A percentile compares a stretch with the other conserved stretches of the same genome.
These are phyloP conservation scores for Oleoguttula mirabilis DNA, from an alignment of 495 filamentous ascomycete species.

Conservation along the genomic window DNA sequence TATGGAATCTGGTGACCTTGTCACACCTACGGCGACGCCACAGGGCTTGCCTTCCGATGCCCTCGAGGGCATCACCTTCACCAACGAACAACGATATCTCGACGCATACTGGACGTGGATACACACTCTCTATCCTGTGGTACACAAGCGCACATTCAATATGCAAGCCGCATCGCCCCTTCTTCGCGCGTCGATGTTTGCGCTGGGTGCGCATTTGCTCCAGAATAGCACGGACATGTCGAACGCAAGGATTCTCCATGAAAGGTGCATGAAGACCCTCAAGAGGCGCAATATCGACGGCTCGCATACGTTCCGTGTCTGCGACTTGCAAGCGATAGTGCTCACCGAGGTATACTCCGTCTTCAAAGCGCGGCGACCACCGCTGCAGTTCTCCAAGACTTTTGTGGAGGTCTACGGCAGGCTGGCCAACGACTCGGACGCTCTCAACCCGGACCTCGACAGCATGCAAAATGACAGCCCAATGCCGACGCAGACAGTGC, in stretches of 20 bases:
- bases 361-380: slow-evolving; percentile 25
- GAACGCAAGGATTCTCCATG: slow-evolving; percentile 29
- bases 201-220: slow-evolving; percentile 32
- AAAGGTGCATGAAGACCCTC: slow-evolving; percentile 29
- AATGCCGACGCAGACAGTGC: background rate
- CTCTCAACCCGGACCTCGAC: slow-evolving; percentile 1
- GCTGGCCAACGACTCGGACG: slow-evolving; percentile 19
- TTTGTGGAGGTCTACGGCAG: slow-evolving; percentile 24
- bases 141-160: slow-evolving; percentile 32
- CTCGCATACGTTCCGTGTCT: slow-evolving; percentile 21
- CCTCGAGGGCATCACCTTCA: background rate
- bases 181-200: slow-evolving; percentile 33
- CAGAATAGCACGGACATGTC: slow-evolving; percentile 27
- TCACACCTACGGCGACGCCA: background rate
- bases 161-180: slow-evolving; percentile 26
- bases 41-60: background rate
- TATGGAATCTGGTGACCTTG: slow-evolving; percentile 8
- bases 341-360: slow-evolving; percentile 27
- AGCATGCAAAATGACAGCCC: background rate
- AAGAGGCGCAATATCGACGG: slow-evolving; percentile 24
- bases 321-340: slow-evolving; percentile 27
- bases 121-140: slow-evolving; percentile 32
- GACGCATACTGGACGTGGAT: slow-evolving; percentile 34
- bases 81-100: slow-evolving; percentile 27
- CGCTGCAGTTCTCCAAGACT: slow-evolving; percentile 21